These are phyloP conservation scores for Leccinum pellstonianum DNA, from an alignment of 768 basidiomycete species.

Conservation along the genomic window DNA sequence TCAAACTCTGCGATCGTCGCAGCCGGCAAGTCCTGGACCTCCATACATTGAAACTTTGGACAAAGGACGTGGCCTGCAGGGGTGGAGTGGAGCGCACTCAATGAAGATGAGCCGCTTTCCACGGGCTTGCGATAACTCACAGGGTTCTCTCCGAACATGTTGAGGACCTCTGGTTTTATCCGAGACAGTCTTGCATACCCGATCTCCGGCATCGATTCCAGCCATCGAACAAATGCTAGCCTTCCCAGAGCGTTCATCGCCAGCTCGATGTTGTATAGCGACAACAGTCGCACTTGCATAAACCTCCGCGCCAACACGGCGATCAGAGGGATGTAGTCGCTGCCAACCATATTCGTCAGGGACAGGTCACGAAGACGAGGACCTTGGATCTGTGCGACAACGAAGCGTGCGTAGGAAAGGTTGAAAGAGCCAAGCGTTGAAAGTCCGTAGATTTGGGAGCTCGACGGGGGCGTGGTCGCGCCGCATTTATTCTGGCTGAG, in stretches of 20 bases:
- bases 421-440: slow-evolving; percentile 60
- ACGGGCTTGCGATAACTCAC: too few species aligned
- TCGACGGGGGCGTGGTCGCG: slow-evolving; percentile 39
- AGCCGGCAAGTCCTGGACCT: too few species aligned
- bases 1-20: too few species aligned
- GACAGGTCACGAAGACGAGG: slow-evolving; percentile 59
- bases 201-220: slow-evolving; percentile 58
- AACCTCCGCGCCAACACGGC: slow-evolving; percentile 45
- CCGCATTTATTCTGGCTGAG: slow-evolving; percentile 34
- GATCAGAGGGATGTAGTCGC: slow-evolving; percentile 52
- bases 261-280: slow-evolving; percentile 48
- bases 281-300: slow-evolving; percentile 53
- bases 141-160: too few species aligned
- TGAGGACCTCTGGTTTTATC: too few species aligned
- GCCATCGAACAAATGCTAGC: slow-evolving; percentile 44
- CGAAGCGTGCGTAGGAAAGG: slow-evolving; percentile 44
- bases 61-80: too few species aligned
- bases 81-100: too few species aligned
- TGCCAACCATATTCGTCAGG: slow-evolving; percentile 50
- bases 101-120: too few species aligned
- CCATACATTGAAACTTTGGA: too few species aligned
- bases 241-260: slow-evolving; percentile 24
- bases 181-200: slow-evolving; percentile 1
- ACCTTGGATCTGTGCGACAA: slow-evolving; percentile 50
- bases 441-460: slow-evolving; percentile 48